A percentile compares a stretch with the other conserved stretches of the same genome.
Evolutionary conservation across 176 grass and related monocot species (phyloP).

Genomic region (Phoenix dactylifera): DNA sequence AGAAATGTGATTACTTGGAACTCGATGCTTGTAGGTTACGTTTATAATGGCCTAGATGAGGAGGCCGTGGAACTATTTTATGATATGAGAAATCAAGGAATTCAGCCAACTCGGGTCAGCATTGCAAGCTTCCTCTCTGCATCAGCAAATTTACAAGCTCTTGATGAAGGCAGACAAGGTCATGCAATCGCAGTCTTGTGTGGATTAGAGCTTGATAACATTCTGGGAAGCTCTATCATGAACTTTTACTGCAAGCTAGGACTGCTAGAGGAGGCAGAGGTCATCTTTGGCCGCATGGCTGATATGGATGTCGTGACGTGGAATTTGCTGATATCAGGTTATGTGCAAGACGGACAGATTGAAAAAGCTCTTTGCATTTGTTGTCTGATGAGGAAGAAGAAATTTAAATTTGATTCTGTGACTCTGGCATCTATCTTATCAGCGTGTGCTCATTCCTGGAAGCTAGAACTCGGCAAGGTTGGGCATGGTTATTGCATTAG

Average conservation of each 20-base stretch:
- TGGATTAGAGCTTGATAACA: slow-evolving; percentile 15
- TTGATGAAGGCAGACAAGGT: slow-evolving; percentile 18
- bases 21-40: slow-evolving; percentile 11
- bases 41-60: slow-evolving; percentile 9
- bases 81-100: slow-evolving; percentile 11
- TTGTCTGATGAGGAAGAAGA: slow-evolving; percentile 1
- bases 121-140: slow-evolving; percentile 11
- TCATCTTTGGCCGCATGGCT: slow-evolving; percentile 3
- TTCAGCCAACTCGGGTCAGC: slow-evolving; percentile 17
- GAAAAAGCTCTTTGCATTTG: slow-evolving; percentile 2
- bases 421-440: slow-evolving; percentile 4
- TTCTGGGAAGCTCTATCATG: slow-evolving; percentile 17
- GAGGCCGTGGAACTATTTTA: slow-evolving; percentile 12
- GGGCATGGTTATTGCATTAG: slow-evolving; percentile 9
- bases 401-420: slow-evolving; percentile 9
- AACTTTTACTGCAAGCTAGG: slow-evolving; percentile 24
- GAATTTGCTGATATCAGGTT: slow-evolving; percentile 20
- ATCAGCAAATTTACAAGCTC: slow-evolving; percentile 8
- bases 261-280: slow-evolving; percentile 10
- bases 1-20: slow-evolving; percentile 18
- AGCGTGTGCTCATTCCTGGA: slow-evolving; percentile 1
- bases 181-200: slow-evolving; percentile 9
- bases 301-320: slow-evolving; percentile 13
- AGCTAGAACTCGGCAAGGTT: slow-evolving; percentile 11
- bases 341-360: slow-evolving; percentile 15